Conservation (phyloP, 1,284 basidiomycete species). For the Pseudozyma thailandica region DNA sequence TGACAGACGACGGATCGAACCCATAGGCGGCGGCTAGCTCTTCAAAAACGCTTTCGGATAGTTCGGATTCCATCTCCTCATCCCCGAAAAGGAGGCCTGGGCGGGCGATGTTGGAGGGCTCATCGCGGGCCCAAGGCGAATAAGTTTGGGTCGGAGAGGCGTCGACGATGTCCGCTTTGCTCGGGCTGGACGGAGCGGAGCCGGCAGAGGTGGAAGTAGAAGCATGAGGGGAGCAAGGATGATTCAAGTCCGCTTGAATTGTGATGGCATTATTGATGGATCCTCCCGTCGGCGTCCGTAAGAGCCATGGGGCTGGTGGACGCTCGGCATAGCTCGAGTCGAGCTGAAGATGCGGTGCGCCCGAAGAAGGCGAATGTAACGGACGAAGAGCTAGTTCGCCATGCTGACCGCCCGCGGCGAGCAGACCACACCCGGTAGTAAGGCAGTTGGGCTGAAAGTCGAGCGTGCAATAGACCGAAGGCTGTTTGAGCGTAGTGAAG, state of each 20-base stretch:
- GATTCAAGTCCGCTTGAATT: conserved; percentile 59
- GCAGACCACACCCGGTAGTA: conserved; percentile 71
- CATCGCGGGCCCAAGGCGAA: conserved; percentile 32
- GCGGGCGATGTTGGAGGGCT: conserved; percentile 24
- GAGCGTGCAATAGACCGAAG: conserved; percentile 75
- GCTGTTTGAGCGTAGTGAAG: conserved; percentile 54
- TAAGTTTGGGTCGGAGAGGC: conserved; percentile 1
- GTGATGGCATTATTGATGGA: conserved; percentile 85
- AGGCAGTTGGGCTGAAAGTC: conserved; percentile 76
- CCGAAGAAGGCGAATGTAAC: conserved; percentile 68
- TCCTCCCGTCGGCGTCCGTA: conserved; percentile 73
- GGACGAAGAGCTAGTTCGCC: conserved; percentile 79
- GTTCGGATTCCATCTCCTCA: conserved; percentile 38
- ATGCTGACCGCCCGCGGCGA: conserved; percentile 83
- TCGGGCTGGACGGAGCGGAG: conserved; percentile 1
- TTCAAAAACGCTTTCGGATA: conserved; percentile 43
- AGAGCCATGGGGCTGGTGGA: conserved; percentile 56
- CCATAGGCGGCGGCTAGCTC: conserved; percentile 44
- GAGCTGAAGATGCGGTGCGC: conserved; percentile 13
- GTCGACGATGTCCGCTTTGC: conserved; percentile 25
- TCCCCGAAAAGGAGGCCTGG: conserved; percentile 43
- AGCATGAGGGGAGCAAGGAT: conserved; percentile 6
- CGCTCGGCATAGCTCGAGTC: conserved; percentile 16
- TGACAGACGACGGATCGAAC: conserved; percentile 31
- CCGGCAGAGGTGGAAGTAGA: conserved; percentile 1